A percentile compares a stretch with the other conserved stretches of the same genome.
Conservation (phyloP, 306 rosid species). For the Citrullus mucosospermus region DNA sequence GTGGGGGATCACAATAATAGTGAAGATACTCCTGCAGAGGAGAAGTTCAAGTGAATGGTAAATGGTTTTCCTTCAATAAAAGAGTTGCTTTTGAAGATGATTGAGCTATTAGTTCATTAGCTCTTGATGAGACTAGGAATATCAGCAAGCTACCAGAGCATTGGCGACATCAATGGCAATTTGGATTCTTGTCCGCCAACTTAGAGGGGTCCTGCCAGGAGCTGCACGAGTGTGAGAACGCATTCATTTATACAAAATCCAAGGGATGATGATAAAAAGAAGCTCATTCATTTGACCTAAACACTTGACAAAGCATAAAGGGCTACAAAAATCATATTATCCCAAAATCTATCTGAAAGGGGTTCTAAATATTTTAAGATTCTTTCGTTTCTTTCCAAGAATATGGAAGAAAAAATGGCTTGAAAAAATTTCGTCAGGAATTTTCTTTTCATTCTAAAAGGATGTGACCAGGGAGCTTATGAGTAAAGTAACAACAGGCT, state of each 20-base stretch:
- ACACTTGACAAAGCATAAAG: neutral
- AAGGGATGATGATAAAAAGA: neutral
- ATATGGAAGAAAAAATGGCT: neutral
- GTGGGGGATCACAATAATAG: constrained; percentile 92
- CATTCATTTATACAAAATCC: neutral
- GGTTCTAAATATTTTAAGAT: neutral
- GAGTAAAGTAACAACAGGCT: neutral
- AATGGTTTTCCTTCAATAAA: neutral
- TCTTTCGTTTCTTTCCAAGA: neutral
- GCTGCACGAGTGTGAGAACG: constrained; percentile 31
- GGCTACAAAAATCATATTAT: neutral
- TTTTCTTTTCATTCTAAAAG: neutral
- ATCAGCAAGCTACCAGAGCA: constrained; percentile 61
- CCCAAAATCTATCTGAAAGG: neutral
- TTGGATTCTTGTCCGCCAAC: constrained; percentile 82
- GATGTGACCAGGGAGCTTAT: neutral
- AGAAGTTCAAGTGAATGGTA: neutral
- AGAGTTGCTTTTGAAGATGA: neutral
- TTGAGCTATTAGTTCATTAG: neutral
- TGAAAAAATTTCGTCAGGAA: neutral
- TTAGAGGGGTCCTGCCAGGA: constrained; percentile 63
- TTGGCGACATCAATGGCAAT: constrained; percentile 89
- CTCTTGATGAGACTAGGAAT: neutral
- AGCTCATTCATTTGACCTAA: neutral
- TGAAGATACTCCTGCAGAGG: constrained; percentile 92